Base-by-base conservation (phyloP, 495 filamentous ascomycete species). In the Aspergillus sclerotiicarbonarius region DNA sequence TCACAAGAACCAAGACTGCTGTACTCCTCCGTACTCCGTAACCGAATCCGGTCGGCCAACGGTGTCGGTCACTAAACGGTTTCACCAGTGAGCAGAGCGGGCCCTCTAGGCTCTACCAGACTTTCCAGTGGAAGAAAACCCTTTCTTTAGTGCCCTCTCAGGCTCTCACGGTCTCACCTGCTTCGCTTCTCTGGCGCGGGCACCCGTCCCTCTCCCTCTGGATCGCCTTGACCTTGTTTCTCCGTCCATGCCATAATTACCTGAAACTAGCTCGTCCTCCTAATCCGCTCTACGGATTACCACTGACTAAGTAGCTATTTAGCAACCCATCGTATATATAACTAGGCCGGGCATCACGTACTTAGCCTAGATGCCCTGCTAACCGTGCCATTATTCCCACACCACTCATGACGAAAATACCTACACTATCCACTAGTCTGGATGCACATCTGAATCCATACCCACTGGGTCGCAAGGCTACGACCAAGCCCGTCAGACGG, bases 131-230 rank as follows among this genome's bases (percentile, higher is more conserved):
- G 37, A n/a, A 13, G 37, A 41, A 41, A 41, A 41, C 37, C 37
- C 37, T 41, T 41, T 41, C 37, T 41, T 41, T 41, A 41, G 37
- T 41, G 37, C 37, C 37, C 37, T 41, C 37, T n/a, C n/a, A n/a
- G n/a, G 35, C 35, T 37, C 9, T n/a, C n/a, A 41, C 10, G 13
- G 9, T 15, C 12, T 41, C 13, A n/a, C n/a, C 13, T n/a, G 33
- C 5, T 12, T 41, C 8, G 9, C n/a, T 12, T 41, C 37, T 41
- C 37, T 12, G 37, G 37, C 1, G 12, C 37, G 37, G 37, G 12
- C 10, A 15, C 37, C 37, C 37, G 12, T 41, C 37, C n/a, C n/a
- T 13, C 6, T 37, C 25, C 25, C 2, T 25, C 25, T 25, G 25
- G 25, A 25, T 25, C 25, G 25, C 25, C 25, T 25, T 25, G 25